Base-by-base conservation (phyloP, 257 asterid genomes). In the Perilla frutescens region DNA sequence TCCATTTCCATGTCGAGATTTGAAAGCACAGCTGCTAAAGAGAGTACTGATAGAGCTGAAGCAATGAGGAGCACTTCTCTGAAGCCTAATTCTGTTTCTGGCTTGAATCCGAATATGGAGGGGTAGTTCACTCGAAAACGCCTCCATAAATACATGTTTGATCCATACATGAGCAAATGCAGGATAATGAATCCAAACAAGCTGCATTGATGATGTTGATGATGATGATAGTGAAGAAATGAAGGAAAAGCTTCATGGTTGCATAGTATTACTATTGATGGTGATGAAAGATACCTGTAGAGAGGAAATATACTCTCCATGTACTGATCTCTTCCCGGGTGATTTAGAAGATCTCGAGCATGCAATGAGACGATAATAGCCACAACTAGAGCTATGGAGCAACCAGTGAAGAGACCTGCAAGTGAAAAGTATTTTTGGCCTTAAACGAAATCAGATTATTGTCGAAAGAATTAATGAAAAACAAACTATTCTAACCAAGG, bases 1-100 rank as follows among this genome's bases (percentile, higher is more conserved):
- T 90, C 88, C 98, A 87, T 87, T 56, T 92, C 96, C 97, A 92
- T 83, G 69, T 90, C 97, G 41, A 92, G 80, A 78, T 90, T 81
- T 34, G 88, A 77, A 26, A 90, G 80, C 26, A 81, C 84, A 59
- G 90, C 92, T 47, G 90, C 86, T 57, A 92, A 73, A 20, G 93
- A 68, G 9, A 92, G 87, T 8, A 86, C 84, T 1, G 90, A 76
- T 44, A 92, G 85, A 65, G 87, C 96, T 5, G 96, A 88, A 76
- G 93, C 89, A 34, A 87, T 66, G 40, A 92, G 96, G 62, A 92
- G 79, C 32, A 92, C 76, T 82, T 88, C 87, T 79, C 90, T 72
- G 37, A 86, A 90, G 37, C 92, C 87, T 57, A 92, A 67, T 58
- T 83, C 90, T 3, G 92, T 88, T 68, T 88, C 96, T 47, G 80